These are phyloP conservation scores for Phytophthora sp. DNA, from an alignment of 352 stramenopile genomes.

Conservation along the genomic window DNA sequence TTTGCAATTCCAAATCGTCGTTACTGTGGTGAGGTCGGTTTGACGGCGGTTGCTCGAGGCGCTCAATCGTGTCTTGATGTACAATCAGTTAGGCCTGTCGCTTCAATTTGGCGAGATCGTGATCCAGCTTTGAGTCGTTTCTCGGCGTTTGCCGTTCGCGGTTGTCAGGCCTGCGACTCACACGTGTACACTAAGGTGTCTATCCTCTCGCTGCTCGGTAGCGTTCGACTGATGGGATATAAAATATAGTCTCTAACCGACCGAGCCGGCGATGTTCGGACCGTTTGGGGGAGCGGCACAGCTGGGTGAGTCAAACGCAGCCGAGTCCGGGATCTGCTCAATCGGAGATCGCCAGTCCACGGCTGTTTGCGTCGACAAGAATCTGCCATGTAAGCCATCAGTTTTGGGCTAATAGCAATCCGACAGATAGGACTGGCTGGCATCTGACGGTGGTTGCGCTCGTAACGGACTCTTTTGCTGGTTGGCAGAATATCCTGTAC, in stretches of 20 bases:
- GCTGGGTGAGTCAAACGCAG: neutral
- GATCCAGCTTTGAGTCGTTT: neutral
- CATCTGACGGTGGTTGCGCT: neutral
- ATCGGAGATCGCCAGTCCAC: constrained; percentile 6
- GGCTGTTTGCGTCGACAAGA: constrained; percentile 10
- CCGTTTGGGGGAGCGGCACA: neutral
- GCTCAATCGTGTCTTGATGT: neutral
- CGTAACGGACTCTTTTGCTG: neutral
- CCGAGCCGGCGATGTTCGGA: neutral
- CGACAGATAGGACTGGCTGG: neutral
- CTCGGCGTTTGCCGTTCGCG: neutral
- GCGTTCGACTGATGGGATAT: no score
- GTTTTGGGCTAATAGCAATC: neutral
- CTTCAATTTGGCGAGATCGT: neutral
- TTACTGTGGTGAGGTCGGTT: no score
- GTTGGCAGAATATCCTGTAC: neutral
- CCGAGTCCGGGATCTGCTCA: neutral
- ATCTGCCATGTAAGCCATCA: neutral
- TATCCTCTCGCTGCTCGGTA: neutral
- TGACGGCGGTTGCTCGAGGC: neutral
- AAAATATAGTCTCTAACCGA: no score
- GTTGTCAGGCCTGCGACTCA: neutral
- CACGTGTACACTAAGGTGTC: no score
- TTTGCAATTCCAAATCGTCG: neutral
- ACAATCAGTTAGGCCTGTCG: constrained; percentile 2